Evolutionary conservation across 441 rosid species (phyloP).

Genomic region (Kokia cookei): DNA sequence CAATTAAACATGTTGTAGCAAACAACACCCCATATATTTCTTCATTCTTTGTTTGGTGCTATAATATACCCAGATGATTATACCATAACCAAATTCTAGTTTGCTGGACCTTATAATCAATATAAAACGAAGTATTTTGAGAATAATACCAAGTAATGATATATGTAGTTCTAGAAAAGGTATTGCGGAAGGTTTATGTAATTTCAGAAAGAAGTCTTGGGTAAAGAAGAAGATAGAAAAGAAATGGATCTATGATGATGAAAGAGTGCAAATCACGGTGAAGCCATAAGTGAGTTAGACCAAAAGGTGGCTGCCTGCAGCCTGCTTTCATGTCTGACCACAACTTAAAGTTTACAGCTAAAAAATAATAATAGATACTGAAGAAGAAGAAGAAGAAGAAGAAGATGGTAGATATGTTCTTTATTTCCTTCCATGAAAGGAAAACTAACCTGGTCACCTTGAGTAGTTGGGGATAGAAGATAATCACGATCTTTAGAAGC

Average conservation of each 20-base stretch:
- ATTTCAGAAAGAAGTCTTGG: not conserved
- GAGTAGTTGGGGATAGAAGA: slow-evolving; percentile 28
- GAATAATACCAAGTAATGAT: not conserved
- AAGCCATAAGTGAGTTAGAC: not conserved
- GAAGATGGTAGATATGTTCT: not conserved
- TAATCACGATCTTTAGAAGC: slow-evolving; percentile 47
- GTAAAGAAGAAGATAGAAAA: not conserved
- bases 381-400: not conserved
- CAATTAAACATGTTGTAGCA: not conserved
- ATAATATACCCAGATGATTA: not conserved
- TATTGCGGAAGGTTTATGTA: not conserved
- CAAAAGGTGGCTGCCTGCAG: not conserved
- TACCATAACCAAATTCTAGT: not conserved
- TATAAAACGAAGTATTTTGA: not conserved
- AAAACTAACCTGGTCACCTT: not conserved
- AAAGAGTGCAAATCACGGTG: not conserved
- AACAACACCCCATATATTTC: not conserved
- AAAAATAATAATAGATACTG: not conserved
- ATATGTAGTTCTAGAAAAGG: not conserved
- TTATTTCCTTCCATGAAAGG: not conserved
- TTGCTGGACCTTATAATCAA: not conserved
- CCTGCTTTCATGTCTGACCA: not conserved
- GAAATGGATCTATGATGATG: not conserved
- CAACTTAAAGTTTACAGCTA: not conserved
- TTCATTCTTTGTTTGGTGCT: not conserved